Conservation (phyloP, 2,329 filamentous ascomycete species). For the Didymella lethalis region DNA sequence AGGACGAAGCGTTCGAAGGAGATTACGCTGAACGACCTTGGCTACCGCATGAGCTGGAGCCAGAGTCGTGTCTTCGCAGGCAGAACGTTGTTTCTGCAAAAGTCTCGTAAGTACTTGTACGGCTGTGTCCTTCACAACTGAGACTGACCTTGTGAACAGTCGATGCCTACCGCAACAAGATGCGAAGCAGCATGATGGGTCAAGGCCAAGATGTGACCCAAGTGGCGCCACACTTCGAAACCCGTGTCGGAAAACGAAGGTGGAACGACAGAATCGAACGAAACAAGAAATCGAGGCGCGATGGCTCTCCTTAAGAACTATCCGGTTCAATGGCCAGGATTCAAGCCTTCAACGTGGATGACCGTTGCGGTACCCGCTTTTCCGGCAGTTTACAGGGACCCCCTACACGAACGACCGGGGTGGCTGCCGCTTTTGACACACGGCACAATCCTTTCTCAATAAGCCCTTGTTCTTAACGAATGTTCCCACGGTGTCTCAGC, state of each 20-base stretch:
- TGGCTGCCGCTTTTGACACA: slow-evolving; percentile 37
- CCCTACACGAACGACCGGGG: slow-evolving; percentile 46
- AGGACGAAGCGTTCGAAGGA: slow-evolving; percentile 78
- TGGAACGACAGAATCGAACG: slow-evolving; percentile 59
- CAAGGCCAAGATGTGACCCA: slow-evolving; percentile 76
- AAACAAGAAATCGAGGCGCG: slow-evolving; percentile 51
- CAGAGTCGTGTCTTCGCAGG: slow-evolving; percentile 92
- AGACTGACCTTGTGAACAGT: slow-evolving; percentile 63
- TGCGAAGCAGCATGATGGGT: slow-evolving; percentile 79
- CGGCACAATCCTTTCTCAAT: slow-evolving; percentile 34
- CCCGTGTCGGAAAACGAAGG: slow-evolving; percentile 79
- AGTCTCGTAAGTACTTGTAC: slow-evolving; percentile 77
- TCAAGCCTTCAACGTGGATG: slow-evolving; percentile 37
- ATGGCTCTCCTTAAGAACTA: slow-evolving; percentile 49
- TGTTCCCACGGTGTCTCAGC: slow-evolving; percentile 16
- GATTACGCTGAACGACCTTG: slow-evolving; percentile 89
- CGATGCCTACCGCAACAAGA: slow-evolving; percentile 94
- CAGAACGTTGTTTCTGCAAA: slow-evolving; percentile 85
- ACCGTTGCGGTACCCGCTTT: slow-evolving; percentile 43
- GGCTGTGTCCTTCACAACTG: neutral
- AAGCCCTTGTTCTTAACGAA: slow-evolving; percentile 33
- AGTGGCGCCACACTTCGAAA: slow-evolving; percentile 87
- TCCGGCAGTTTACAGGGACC: slow-evolving; percentile 45
- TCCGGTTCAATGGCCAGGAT: slow-evolving; percentile 26
- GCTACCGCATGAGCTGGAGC: slow-evolving; percentile 95